Base-by-base conservation (phyloP, 108 stramenopile genomes). In the Cyclostephanos invisitatus region DNA sequence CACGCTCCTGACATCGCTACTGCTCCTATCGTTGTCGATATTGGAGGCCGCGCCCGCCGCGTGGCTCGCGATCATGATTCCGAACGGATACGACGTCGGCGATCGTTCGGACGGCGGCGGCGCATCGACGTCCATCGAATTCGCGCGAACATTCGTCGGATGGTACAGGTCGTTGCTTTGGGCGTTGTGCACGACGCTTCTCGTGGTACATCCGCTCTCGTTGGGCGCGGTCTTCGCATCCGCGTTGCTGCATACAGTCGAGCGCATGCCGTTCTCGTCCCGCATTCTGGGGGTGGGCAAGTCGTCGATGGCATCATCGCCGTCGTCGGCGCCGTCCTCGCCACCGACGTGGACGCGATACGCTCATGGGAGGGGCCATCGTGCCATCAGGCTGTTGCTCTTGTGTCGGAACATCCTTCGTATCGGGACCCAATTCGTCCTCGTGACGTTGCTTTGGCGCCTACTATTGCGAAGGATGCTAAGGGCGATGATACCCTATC, bases 21-120 rank as follows among this genome's bases (percentile, higher is more conserved):
- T 71, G 12, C 70, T 88, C 10, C 78, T 88, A 24, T 84, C 83
- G 18, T 54, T 86, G 28, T 77, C 77, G 15, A 72, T 85, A 11
- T 38, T 88, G 7, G 87, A 88, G 58, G 85, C 85, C 7, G 64
- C 79, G 9, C 87, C 87, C 4, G 17, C 50, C 18, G 73, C 83
- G 11, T 80, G 80, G 74, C 62, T 77, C n/a, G 32, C 32, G 3
- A 32, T 4, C 32, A 32, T 1, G 5, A 40, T 8, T 2, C 11
- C 12, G 14, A 46, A 3, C 12, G 44, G 12, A 1, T 2, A 0
- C 15, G 40, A 40, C 14, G 15, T 46, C 44, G 40, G 44, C 17
- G 15, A 15, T 46, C 44, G 44, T 32, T 32, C 32, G 32, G 32
- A 32, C 40, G 40, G 7, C 9, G 36, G 5, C 36, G 40, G 7